Evolutionary conservation across 768 basidiomycete genomes (phyloP).

Genomic region (Tricholoma terreum): DNA sequence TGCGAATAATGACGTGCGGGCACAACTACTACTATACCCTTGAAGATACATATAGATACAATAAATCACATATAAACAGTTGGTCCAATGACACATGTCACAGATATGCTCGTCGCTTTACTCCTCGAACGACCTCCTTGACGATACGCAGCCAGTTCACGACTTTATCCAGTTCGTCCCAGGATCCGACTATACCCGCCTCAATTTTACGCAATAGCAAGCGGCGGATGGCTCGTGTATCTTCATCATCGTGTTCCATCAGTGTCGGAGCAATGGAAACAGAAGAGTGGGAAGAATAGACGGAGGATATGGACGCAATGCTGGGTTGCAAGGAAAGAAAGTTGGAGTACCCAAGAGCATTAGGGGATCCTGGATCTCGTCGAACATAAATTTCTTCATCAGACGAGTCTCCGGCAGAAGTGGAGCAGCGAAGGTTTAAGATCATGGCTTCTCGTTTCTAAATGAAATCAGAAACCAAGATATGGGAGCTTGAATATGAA

Average conservation of each 20-base stretch:
- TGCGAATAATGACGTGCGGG: conserved; percentile 15
- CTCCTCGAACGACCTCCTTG: conserved; percentile 58
- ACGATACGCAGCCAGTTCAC: conserved; percentile 61
- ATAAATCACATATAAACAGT: conserved; percentile 22
- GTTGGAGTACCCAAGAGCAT: conserved; percentile 25
- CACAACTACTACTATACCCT: conserved; percentile 11
- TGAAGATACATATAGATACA: conserved; percentile 30
- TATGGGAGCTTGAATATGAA: neutral
- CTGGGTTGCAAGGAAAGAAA: conserved; percentile 37
- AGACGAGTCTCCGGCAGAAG: conserved; percentile 13
- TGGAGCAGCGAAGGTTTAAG: conserved; percentile 35
- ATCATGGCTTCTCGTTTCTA: conserved; percentile 53
- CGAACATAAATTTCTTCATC: conserved; percentile 18
- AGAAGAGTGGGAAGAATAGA: conserved; percentile 39
- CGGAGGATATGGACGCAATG: conserved; percentile 39
- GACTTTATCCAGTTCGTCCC: conserved; percentile 62
- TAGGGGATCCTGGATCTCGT: conserved; percentile 22
- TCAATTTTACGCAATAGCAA: conserved; percentile 67
- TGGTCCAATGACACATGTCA: conserved; percentile 16
- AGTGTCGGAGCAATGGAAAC: conserved; percentile 49
- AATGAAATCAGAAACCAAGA: conserved; percentile 2
- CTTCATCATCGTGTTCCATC: conserved; percentile 60
- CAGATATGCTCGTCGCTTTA: conserved; percentile 48
- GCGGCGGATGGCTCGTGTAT: conserved; percentile 57
- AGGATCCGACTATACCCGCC: conserved; percentile 49